Base-by-base conservation (phyloP, 768 basidiomycete genomes). In the Trametes maxima region DNA sequence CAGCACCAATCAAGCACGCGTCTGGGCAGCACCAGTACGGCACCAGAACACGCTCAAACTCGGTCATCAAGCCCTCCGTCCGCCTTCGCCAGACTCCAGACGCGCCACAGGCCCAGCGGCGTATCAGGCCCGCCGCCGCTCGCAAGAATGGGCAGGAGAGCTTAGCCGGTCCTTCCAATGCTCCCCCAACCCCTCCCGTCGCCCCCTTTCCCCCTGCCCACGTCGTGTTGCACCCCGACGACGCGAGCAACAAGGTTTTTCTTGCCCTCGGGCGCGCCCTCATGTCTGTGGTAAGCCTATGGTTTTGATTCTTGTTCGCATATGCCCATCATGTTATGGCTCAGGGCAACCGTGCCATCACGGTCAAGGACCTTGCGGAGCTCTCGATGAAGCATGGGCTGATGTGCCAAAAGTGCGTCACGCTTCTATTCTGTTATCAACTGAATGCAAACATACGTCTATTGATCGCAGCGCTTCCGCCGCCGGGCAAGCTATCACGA, bases 291-390 rank as follows among this genome's bases (percentile, higher is more conserved):
- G 89, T 90, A 68, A 67, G 88, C 77, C 28, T 25, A 25, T 47
- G 57, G 24, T 52, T 10, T 21, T 33, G 40, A 8, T 40, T 61
- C 11, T 39, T 46, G 22, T n/a, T 25, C 14, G 67, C 61, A 62
- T 63, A 42, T 58, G 68, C 64, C 69, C 53, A 66, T 36, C 17
- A 65, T 67, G 62, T 54, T 46, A 35, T 62, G 40, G 12, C 43
- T 21, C 57, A 90, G 88, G 84, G 88, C 69, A 92, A 92, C 74
- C 85, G 88, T 50, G 90, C 90, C 48, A 89, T 91, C 86, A 92
- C 90, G 43, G 88, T 92, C 76, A 92, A 92, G 73, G 90, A 92
- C 76, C 84, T 92, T 55, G 86, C 90, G 35, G 88, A 91, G 67
- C 83, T 86, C 76, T 80, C 85, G 39, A 79, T 85, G 64, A 77